Evolutionary conservation across 2,329 filamentous ascomycete genomes (phyloP).

Genomic region (Diplocarpon rosae): DNA sequence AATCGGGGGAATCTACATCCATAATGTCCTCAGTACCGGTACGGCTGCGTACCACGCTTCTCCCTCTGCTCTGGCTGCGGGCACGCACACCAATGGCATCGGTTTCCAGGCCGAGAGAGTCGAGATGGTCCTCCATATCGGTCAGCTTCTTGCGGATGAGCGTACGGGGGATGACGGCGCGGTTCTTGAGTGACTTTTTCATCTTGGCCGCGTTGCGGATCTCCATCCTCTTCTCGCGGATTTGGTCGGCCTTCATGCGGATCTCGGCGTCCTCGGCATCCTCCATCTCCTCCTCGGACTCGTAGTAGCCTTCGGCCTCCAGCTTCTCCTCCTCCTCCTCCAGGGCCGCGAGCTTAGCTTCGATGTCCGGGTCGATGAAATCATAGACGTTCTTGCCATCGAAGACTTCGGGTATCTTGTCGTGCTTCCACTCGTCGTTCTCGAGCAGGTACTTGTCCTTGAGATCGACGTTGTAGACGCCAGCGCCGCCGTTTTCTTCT

Average conservation of each 20-base stretch:
- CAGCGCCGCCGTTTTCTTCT: constrained; percentile 84
- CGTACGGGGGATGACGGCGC: constrained; percentile 80
- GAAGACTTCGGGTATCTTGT: constrained; percentile 87
- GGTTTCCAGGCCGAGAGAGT: constrained; percentile 77
- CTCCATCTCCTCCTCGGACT: constrained; percentile 69
- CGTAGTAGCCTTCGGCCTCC: constrained; percentile 86
- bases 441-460: constrained; percentile 80
- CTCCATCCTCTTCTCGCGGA: constrained; percentile 85
- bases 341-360: constrained; percentile 77
- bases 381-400: constrained; percentile 97
- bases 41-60: constrained; percentile 53
- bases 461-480: constrained; percentile 91
- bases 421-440: constrained; percentile 88
- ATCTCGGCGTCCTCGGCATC: constrained; percentile 84
- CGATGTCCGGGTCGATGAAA: constrained; percentile 94
- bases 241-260: constrained; percentile 83
- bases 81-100: constrained; percentile 63
- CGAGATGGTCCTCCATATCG: constrained; percentile 77
- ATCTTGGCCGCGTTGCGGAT: constrained; percentile 92
- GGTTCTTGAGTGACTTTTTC: constrained; percentile 96
- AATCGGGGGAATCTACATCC: constrained; percentile 54
- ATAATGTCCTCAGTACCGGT: constrained; percentile 59
- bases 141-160: constrained; percentile 71
- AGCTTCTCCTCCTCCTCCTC: constrained; percentile 94
- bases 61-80: constrained; percentile 59